Evolutionary conservation across 192 early-diverging fungal genomes (phyloP).

Genomic region (Phlyctochytrium planicorne): DNA sequence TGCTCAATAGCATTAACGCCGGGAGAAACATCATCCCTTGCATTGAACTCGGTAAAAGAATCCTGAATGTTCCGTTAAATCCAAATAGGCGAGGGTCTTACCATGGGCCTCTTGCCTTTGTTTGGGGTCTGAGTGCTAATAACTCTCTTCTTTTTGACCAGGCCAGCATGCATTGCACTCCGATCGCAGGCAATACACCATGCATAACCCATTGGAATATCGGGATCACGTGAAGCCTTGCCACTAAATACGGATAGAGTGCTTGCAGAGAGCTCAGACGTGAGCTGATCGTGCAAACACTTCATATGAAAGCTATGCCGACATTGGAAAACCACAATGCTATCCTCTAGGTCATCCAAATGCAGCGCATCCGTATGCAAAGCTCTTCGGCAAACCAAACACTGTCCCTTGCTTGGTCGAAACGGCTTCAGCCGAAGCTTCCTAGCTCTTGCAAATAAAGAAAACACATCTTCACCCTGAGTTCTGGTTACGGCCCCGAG

Average conservation of each 20-base stretch:
- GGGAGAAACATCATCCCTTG: not conserved
- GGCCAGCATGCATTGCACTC: slow-evolving; percentile 8
- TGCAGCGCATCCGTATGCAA: slow-evolving; percentile 43
- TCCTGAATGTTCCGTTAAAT: too few species aligned
- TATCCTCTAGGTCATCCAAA: slow-evolving; percentile 27
- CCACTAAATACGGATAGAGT: too few species aligned
- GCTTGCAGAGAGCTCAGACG: too few species aligned
- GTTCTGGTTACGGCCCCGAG: slow-evolving; percentile 35
- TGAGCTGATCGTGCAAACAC: too few species aligned
- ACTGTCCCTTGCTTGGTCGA: slow-evolving; percentile 43
- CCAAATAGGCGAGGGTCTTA: too few species aligned
- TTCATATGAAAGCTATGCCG: slow-evolving; percentile 43
- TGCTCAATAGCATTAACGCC: not conserved
- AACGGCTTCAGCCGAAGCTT: slow-evolving; percentile 18
- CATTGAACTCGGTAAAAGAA: not conserved
- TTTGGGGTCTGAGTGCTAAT: not conserved
- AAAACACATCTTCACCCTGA: slow-evolving; percentile 28
- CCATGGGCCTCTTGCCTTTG: not conserved
- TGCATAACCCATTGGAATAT: not conserved
- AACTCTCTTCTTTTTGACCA: not conserved
- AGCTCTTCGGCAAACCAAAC: slow-evolving; percentile 37
- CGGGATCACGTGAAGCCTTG: too few species aligned
- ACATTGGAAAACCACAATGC: slow-evolving; percentile 40
- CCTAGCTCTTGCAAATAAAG: not conserved
- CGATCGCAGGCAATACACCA: slow-evolving; percentile 27